Evolutionary conservation across 163 green algal genomes (phyloP).

Genomic region (Coccomyxa subellipsoidea): DNA sequence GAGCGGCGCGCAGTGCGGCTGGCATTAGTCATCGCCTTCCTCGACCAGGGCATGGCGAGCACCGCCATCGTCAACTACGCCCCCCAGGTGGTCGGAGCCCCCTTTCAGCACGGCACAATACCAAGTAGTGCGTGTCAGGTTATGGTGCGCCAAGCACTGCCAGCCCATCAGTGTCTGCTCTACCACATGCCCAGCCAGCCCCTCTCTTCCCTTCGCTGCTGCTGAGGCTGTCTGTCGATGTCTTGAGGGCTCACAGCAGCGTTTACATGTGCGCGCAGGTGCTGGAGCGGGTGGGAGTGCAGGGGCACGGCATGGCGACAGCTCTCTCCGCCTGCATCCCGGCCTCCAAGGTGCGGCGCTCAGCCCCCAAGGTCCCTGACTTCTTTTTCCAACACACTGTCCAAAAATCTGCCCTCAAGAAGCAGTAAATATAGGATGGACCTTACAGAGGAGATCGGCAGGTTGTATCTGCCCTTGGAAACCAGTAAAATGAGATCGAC

Average conservation of each 20-base stretch:
- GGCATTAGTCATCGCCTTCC: slow-evolving; percentile 65
- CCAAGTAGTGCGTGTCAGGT: no score
- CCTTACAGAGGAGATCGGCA: background rate
- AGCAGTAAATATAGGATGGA: no score
- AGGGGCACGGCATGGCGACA: background rate
- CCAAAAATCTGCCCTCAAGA: no score
- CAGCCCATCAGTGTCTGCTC: no score
- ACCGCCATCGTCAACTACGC: slow-evolving; percentile 89
- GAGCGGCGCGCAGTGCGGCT: slow-evolving; percentile 64
- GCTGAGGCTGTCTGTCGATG: background rate
- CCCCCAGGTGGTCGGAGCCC: no score
- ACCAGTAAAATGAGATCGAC: no score
- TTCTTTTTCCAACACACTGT: no score
- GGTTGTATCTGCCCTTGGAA: background rate
- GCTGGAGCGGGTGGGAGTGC: background rate
- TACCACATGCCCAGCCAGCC: no score
- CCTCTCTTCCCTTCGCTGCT: no score
- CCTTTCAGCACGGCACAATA: no score
- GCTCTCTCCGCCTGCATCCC: slow-evolving; percentile 38
- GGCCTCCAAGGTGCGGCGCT: slow-evolving; percentile 45
- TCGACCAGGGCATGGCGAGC: slow-evolving; percentile 71
- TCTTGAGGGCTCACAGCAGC: no score
- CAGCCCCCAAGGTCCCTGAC: background rate
- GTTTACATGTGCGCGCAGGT: background rate
- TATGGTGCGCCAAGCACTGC: no score